Evolutionary conservation across 1,139 yeast species (phyloP).

Genomic region (Yamadazyma triangularis): DNA sequence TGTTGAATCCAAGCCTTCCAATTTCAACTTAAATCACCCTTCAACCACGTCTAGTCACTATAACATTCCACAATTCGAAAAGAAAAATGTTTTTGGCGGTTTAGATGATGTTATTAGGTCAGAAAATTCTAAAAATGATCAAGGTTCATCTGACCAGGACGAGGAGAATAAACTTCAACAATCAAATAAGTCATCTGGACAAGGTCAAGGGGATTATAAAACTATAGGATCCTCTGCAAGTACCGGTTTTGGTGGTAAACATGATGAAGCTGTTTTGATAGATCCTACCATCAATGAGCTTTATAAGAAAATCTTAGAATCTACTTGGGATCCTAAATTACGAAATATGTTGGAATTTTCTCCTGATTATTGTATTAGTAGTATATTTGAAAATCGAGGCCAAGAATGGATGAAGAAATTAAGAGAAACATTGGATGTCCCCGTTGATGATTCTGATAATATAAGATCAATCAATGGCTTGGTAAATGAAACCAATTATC

Average conservation of each 20-base stretch:
- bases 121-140: slow-evolving; percentile 8
- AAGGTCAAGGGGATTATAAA: background rate
- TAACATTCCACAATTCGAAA: slow-evolving; percentile 36
- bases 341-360: slow-evolving; percentile 53
- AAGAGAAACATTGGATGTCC: slow-evolving; percentile 15
- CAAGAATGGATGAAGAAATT: slow-evolving; percentile 55
- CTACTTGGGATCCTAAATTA: slow-evolving; percentile 77
- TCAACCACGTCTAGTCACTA: slow-evolving; percentile 6
- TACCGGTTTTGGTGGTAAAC: background rate
- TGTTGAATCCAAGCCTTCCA: slow-evolving; percentile 5
- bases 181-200: background rate
- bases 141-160: background rate
- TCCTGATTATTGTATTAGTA: slow-evolving; percentile 71
- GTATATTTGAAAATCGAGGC: slow-evolving; percentile 65
- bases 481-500: slow-evolving; percentile 33
- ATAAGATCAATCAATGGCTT: slow-evolving; percentile 42
- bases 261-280: slow-evolving; percentile 17
- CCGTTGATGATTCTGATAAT: slow-evolving; percentile 56
- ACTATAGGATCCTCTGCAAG: background rate
- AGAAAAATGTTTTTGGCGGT: slow-evolving; percentile 37
- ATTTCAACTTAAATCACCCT: slow-evolving; percentile 1
- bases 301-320: slow-evolving; percentile 59
- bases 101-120: slow-evolving; percentile 29
- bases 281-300: slow-evolving; percentile 53
- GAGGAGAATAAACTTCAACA: slow-evolving; percentile 1